A percentile compares a stretch with the other conserved stretches of the same genome.
These are phyloP conservation scores for Chytriomyces confervae DNA, from an alignment of 192 early-diverging fungal species.

Conservation along the genomic window DNA sequence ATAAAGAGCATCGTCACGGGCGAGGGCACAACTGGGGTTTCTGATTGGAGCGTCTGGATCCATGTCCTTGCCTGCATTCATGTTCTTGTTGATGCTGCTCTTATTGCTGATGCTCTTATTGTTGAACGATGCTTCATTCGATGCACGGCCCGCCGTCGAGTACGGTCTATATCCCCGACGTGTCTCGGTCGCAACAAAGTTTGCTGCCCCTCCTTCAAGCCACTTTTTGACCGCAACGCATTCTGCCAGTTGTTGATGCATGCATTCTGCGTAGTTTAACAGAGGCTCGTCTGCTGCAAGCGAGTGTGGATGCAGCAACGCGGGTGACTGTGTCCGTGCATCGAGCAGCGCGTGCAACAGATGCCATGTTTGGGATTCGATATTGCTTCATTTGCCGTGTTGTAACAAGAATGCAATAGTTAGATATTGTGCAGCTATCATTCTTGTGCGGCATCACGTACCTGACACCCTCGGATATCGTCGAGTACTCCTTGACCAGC, in stretches of 20 bases:
- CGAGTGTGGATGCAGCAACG: background rate
- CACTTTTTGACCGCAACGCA: constrained; percentile 48
- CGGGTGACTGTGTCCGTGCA: too few relatives aligned
- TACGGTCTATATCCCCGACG: constrained; percentile 43
- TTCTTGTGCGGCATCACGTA: background rate
- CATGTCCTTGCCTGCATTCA: constrained; percentile 34
- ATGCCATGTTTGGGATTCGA: background rate
- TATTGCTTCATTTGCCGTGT: too few relatives aligned
- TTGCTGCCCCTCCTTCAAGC: constrained; percentile 50
- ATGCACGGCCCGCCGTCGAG: constrained; percentile 21
- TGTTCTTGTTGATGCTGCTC: background rate
- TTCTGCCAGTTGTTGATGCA: background rate
- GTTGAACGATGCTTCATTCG: constrained; percentile 7
- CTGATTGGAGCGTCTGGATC: constrained; percentile 56
- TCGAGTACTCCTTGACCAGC: background rate
- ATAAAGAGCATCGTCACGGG: constrained; percentile 46
- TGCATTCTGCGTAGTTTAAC: background rate
- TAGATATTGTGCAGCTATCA: too few relatives aligned
- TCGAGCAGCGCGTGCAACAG: background rate
- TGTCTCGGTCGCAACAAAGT: constrained; percentile 38
- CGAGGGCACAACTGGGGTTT: constrained; percentile 28
- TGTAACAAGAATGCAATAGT: too few relatives aligned
- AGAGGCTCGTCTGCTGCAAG: background rate
- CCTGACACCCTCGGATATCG: background rate
- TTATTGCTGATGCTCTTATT: background rate